Base-by-base conservation (phyloP, 805 yeast genomes). In the Danielia reshetovae region DNA sequence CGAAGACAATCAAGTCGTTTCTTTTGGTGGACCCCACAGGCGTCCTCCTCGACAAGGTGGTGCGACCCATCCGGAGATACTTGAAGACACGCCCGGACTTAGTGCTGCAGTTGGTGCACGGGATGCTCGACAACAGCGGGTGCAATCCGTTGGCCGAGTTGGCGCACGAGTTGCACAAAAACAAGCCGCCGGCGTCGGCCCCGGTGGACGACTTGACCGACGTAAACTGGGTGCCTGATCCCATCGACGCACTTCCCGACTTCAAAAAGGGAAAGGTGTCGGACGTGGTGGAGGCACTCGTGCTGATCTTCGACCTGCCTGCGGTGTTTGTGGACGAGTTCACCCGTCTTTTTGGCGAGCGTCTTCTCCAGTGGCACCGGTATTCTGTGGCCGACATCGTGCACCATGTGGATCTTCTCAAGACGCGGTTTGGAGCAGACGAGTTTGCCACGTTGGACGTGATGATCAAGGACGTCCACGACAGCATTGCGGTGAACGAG, bases 231-330 rank as follows among this genome's bases (percentile, higher is more conserved):
- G 55, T 57, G 7, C 96, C 96, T 0, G 95, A 85, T 46, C 96
- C 96, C 0, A 72, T 85, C 11, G 96, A 87, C 60, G 94, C 96
- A 0, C 72, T 88, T n/a, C 85, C 89, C 0, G 95, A 86, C 55
- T 87, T 84, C 60, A 72, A 75, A 29, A 75, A 76, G 40, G 72
- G 70, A 8, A 68, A 71, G 29, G 77, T 73, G 15, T 72, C 75
- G 27, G 95, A 85, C 49, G 72, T 80, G 4, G 77, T 87, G 15
- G 87, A 79, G 43, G 75, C 86, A 0, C 62, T 87, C 21, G 68
- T 84, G 2, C 77, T 89, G 1, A 74, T 87, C 1, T 83, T 78
- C 57, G 90, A 85, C 30, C 71, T 79, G 43, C 81, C 81, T 44
- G 80, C 74, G 11, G 63, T 74, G 1, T 81, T 86, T 44, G 70